phyloP scores from a whole-genome alignment of 2,329 filamentous ascomycete species.

The Didymella pomorum region DNA sequence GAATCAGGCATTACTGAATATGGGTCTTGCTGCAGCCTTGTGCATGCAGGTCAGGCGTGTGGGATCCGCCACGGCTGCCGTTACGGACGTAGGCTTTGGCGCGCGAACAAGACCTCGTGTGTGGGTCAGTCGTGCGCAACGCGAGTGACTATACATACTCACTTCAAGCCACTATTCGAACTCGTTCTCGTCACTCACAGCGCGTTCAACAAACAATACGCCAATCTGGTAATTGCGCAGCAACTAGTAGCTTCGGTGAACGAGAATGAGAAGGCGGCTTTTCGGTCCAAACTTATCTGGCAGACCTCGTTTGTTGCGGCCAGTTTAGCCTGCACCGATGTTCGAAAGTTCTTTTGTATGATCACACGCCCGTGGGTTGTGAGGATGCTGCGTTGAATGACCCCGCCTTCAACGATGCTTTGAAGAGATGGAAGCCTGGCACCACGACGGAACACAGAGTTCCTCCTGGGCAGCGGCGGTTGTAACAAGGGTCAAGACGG shows the following conservation, averaged over 20 bases:
- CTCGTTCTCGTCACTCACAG: neutral
- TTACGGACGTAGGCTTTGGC: conserved; percentile 22
- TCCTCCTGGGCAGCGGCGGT: neutral
- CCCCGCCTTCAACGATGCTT: conserved; percentile 8
- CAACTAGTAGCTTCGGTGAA: neutral
- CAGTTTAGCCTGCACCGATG: neutral
- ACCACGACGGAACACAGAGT: neutral
- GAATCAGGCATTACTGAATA: conserved; percentile 16
- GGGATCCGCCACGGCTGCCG: conserved; percentile 6
- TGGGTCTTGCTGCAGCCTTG: conserved; percentile 1
- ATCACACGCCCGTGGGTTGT: neutral
- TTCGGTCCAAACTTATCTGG: neutral
- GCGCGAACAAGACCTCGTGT: conserved; percentile 2
- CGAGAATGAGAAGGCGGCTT: neutral
- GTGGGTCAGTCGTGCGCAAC: conserved; percentile 5
- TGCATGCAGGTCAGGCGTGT: conserved; percentile 3
- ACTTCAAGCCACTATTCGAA: neutral
- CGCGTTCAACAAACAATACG: neutral
- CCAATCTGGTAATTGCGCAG: neutral
- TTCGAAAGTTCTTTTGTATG: neutral
- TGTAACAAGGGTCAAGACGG: neutral
- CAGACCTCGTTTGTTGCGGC: neutral
- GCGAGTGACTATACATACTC: neutral
- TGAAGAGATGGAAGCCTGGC: conserved; percentile 2
- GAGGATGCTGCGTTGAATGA: neutral